Evolutionary conservation across 225 moss, liverwort and hornwort genomes (phyloP).

Genomic region (Physcomitrium patens): DNA sequence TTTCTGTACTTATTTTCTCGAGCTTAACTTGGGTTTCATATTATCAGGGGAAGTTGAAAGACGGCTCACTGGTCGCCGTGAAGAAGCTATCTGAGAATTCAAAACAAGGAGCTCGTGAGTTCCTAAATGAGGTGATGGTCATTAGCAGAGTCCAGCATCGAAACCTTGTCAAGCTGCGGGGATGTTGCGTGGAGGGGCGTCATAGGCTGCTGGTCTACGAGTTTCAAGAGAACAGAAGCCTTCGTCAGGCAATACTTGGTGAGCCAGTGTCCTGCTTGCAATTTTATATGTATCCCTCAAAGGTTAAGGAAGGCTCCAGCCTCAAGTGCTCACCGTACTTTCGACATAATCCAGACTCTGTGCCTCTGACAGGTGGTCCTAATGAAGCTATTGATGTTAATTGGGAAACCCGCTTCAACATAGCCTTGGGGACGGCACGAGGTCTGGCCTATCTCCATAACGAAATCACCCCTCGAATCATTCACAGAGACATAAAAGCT

Average conservation of each 20-base stretch:
- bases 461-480: constrained; percentile 87
- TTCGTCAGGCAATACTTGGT: constrained; percentile 62
- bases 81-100: constrained; percentile 54
- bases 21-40: background rate
- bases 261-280: constrained; percentile 7
- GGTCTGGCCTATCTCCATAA: constrained; percentile 90
- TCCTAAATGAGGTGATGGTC: constrained; percentile 37
- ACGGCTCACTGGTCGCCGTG: constrained; percentile 59
- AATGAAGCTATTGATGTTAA: constrained; percentile 62
- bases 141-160: background rate
- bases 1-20: background rate
- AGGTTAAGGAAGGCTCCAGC: constrained; percentile 9
- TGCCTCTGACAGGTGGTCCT: constrained; percentile 46
- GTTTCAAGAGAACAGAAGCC: constrained; percentile 60
- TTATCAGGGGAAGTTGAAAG: constrained; percentile 49
- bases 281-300: constrained; percentile 1
- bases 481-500: constrained; percentile 95
- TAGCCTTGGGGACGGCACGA: constrained; percentile 87
- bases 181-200: background rate
- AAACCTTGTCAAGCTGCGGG: background rate
- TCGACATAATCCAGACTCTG: background rate
- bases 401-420: constrained; percentile 91
- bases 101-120: constrained; percentile 53
- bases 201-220: constrained; percentile 68
- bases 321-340: background rate